phyloP scores from a whole-genome alignment of 2,329 filamentous ascomycete species.

The Pestalotiopsis sp. region DNA sequence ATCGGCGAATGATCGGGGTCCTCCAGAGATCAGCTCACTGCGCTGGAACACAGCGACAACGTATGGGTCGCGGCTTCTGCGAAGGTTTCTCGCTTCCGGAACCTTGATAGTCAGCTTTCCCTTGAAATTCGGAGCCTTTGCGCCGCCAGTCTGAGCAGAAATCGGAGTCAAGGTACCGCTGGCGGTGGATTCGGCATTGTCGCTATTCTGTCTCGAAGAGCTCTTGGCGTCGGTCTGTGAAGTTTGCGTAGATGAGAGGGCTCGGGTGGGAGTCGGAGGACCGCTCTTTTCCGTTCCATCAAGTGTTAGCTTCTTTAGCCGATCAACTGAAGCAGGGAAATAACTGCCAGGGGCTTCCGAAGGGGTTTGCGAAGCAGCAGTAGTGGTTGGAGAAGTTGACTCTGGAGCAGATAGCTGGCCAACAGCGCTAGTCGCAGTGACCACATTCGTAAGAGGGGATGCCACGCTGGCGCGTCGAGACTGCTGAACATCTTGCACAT shows the following conservation, averaged over 20 bases:
- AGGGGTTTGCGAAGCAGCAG: constrained; percentile 42
- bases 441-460: constrained; percentile 65
- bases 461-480: constrained; percentile 47
- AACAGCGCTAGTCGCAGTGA: constrained; percentile 65
- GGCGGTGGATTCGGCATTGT: constrained; percentile 39
- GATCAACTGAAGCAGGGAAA: constrained; percentile 61
- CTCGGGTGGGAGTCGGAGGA: constrained; percentile 85
- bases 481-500: constrained; percentile 44
- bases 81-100: constrained; percentile 78
- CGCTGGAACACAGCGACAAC: constrained; percentile 96
- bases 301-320: constrained; percentile 88
- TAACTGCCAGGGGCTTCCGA: constrained; percentile 38
- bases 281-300: constrained; percentile 84
- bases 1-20: constrained; percentile 67
- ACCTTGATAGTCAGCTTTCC: constrained; percentile 92
- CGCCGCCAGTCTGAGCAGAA: constrained; percentile 45
- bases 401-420: constrained; percentile 72
- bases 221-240: constrained; percentile 48
- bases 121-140: constrained; percentile 72
- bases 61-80: constrained; percentile 86
- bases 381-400: constrained; percentile 53
- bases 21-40: constrained; percentile 92
- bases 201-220: constrained; percentile 33
- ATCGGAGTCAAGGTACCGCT: constrained; percentile 58
- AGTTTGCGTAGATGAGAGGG: constrained; percentile 69